A percentile compares a stretch with the other conserved stretches of the same genome.
phyloP scores from a whole-genome alignment of 2,329 filamentous ascomycete genomes.

The Rugonectria rugulosa region DNA sequence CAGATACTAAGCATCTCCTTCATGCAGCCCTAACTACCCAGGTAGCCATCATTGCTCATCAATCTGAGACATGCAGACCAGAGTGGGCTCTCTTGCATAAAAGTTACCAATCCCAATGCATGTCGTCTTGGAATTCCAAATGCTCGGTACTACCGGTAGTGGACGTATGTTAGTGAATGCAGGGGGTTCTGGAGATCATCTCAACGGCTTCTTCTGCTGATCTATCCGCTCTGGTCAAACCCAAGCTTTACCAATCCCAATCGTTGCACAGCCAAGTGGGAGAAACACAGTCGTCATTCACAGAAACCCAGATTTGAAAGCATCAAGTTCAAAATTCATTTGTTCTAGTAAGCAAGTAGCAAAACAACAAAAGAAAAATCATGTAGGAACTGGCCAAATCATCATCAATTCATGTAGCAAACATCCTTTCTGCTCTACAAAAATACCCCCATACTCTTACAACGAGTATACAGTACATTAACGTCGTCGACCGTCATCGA shows the following conservation, averaged over 20 bases:
- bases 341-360: too few species aligned
- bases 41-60: neutral
- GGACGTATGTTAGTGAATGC: neutral
- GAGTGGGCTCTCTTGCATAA: neutral
- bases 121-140: constrained; percentile 1
- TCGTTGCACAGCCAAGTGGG: neutral
- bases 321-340: too few species aligned
- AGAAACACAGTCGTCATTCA: neutral
- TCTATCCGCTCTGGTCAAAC: neutral
- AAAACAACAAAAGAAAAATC: too few species aligned
- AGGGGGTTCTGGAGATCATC: neutral
- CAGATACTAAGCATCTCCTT: too few species aligned
- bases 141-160: neutral
- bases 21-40: constrained; percentile 7
- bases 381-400: too few species aligned
- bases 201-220: neutral
- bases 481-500: too few species aligned
- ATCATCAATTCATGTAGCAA: too few species aligned
- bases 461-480: too few species aligned
- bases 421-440: too few species aligned
- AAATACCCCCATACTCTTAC: too few species aligned
- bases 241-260: neutral
- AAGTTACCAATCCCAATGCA: neutral
- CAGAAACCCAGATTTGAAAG: too few species aligned
- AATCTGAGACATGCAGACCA: constrained; percentile 14